These are phyloP conservation scores for Cryptococcus sp. DNA, from an alignment of 1,284 basidiomycete genomes.

Conservation along the genomic window DNA sequence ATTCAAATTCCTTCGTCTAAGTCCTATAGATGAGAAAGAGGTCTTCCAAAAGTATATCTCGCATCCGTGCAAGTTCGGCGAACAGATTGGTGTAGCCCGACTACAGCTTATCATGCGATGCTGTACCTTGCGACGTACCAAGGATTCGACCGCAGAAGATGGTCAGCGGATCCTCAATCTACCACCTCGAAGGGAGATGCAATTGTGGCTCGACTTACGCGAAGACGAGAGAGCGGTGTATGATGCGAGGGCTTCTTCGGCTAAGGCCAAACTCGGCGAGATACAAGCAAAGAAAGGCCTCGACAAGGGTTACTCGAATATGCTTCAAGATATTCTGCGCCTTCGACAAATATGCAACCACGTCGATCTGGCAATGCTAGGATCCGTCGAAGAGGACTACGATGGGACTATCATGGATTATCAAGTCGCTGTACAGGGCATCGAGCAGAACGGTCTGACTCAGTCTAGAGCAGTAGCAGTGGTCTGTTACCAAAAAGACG, in stretches of 20 bases:
- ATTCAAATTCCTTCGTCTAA: constrained; percentile 90
- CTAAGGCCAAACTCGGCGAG: constrained; percentile 58
- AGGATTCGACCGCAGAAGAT: constrained; percentile 78
- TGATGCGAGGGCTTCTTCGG: constrained; percentile 66
- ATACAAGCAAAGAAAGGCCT: constrained; percentile 84
- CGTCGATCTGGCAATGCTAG: constrained; percentile 75
- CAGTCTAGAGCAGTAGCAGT: constrained; percentile 71
- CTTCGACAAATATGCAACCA: constrained; percentile 98
- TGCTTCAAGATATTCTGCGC: constrained; percentile 90
- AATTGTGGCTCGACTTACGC: constrained; percentile 82
- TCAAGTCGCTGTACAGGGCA: constrained; percentile 72
- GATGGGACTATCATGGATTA: constrained; percentile 68
- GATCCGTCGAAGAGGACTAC: constrained; percentile 50
- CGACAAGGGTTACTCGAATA: constrained; percentile 91
- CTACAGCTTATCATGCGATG: constrained; percentile 97
- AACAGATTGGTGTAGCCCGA: constrained; percentile 87
- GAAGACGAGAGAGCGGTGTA: constrained; percentile 82
- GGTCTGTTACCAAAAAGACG: constrained; percentile 76
- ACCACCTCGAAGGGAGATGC: constrained; percentile 81
- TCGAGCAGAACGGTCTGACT: constrained; percentile 79
- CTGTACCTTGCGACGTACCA: constrained; percentile 92
- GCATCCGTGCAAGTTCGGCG: constrained; percentile 84
- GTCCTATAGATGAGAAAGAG: constrained; percentile 89
- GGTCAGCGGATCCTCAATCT: constrained; percentile 83
- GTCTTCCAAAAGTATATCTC: constrained; percentile 93